These are phyloP conservation scores for Linnemannia zychae DNA, from an alignment of 192 early-diverging fungal genomes.

Conservation along the genomic window DNA sequence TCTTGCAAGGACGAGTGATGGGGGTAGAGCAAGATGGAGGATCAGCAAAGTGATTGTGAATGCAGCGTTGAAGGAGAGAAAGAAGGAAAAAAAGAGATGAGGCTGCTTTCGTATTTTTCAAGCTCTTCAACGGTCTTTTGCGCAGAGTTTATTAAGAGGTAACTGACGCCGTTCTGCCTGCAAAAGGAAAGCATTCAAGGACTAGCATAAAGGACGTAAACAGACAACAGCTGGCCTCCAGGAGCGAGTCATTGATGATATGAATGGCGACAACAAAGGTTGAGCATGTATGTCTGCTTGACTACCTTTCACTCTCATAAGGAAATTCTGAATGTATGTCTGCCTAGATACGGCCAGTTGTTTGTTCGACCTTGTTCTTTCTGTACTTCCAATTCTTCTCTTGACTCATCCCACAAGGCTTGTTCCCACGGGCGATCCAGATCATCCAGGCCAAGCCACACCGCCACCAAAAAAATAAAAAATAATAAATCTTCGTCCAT, in stretches of 20 bases:
- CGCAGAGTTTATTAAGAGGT: slow-evolving; percentile 8
- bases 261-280: neutral
- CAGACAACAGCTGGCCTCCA: no score
- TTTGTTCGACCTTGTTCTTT: no score
- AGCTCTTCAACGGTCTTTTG: neutral
- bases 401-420: no score
- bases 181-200: neutral
- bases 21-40: neutral
- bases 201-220: no score
- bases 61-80: neutral
- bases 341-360: no score
- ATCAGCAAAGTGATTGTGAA: neutral
- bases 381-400: no score
- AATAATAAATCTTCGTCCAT: neutral
- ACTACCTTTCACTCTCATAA: no score
- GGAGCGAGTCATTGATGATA: neutral
- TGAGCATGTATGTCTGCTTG: no score
- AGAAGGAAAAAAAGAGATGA: neutral
- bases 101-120: neutral
- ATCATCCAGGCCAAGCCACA: neutral
- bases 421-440: no score
- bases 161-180: neutral
- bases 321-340: no score
- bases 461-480: neutral
- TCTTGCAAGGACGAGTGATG: neutral